Evolutionary conservation across 2,329 filamentous ascomycete genomes (phyloP).

Genomic region (Pezicula radicicola): DNA sequence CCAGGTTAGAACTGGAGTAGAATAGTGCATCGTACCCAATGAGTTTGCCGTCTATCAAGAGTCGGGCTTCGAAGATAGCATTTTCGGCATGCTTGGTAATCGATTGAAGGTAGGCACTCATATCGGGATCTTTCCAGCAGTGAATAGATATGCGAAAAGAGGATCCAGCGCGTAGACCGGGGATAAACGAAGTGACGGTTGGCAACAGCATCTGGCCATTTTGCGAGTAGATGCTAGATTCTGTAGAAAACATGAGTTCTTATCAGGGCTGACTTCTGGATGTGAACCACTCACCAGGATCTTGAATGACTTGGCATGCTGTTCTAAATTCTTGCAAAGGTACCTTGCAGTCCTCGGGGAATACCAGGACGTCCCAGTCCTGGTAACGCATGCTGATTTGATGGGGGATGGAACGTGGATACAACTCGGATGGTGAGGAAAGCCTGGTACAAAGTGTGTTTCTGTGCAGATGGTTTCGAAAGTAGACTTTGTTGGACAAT

Average conservation of each 20-base stretch:
- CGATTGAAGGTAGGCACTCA: slow-evolving; percentile 54
- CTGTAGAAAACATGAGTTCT: slow-evolving; percentile 7
- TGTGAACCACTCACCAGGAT: slow-evolving; percentile 33
- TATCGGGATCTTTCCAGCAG: slow-evolving; percentile 62
- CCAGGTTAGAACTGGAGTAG: not conserved
- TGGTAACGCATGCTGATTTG: slow-evolving; percentile 70
- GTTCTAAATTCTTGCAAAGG: slow-evolving; percentile 83
- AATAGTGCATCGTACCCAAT: slow-evolving; percentile 46
- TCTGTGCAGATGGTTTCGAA: not conserved
- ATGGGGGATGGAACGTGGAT: too few relatives aligned
- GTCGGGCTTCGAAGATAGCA: slow-evolving; percentile 60
- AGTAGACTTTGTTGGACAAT: not conserved
- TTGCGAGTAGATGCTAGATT: slow-evolving; percentile 4
- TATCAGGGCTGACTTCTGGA: slow-evolving; percentile 11
- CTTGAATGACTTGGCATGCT: slow-evolving; percentile 64
- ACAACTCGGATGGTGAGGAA: too few relatives aligned
- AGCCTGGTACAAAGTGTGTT: too few relatives aligned
- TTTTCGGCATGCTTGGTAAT: slow-evolving; percentile 54
- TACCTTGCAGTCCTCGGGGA: slow-evolving; percentile 63
- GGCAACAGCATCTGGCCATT: slow-evolving; percentile 41
- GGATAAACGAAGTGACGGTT: slow-evolving; percentile 68
- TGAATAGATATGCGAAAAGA: slow-evolving; percentile 74
- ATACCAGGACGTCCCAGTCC: slow-evolving; percentile 83
- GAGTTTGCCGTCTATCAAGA: slow-evolving; percentile 66
- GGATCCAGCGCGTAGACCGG: slow-evolving; percentile 54